Base-by-base conservation (phyloP, 169 alveolate genomes). In the Cryptosporidium felis region DNA sequence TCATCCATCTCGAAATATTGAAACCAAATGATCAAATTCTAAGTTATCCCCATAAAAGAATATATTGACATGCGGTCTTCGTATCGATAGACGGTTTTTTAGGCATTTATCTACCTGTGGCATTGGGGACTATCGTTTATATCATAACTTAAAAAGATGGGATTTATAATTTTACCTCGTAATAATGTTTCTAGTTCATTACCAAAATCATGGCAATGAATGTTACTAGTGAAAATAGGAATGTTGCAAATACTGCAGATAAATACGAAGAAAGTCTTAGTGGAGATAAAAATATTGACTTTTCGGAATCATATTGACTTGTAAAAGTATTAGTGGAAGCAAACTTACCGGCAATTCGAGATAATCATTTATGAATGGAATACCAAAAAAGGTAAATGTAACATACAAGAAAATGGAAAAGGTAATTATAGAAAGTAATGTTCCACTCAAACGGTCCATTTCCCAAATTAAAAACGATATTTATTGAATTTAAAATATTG, bases 281-380 rank as follows among this genome's bases (percentile, higher is more conserved):
- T 4, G 85, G 85, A 40, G 85, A 56, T 41, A 74, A 40, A n/a
- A 74, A 53, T 32, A 74, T 21, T n/a, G 85, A 53, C 85, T 66
- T 23, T 47, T 4, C 2, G 16, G 4, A n/a, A 74, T 53, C 32
- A 53, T 5, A 51, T 21, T 2, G 34, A 66, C 18, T 2, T n/a
- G n/a, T n/a, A 38, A 18, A 8, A 53, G 49, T 21, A 51, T 34
- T 12, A 1, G 38, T 23, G 9, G 8, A 5, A 12, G 12, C 18
- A 74, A 74, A 74, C 85, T 74, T 74, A 74, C 85, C 21, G 85
- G 67, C 26, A 74, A 53, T 36, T 74, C 85, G 4, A 74, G 23
- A 53, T 74, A 49, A 65, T 18, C 26, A 32, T 58, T 53, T 18
- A 74, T 53, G 59, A 74, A 49, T 32, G 85, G 85, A 21, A 49